These are phyloP conservation scores for Colletotrichum aenigma DNA, from an alignment of 2,329 filamentous ascomycete genomes.

Conservation along the genomic window DNA sequence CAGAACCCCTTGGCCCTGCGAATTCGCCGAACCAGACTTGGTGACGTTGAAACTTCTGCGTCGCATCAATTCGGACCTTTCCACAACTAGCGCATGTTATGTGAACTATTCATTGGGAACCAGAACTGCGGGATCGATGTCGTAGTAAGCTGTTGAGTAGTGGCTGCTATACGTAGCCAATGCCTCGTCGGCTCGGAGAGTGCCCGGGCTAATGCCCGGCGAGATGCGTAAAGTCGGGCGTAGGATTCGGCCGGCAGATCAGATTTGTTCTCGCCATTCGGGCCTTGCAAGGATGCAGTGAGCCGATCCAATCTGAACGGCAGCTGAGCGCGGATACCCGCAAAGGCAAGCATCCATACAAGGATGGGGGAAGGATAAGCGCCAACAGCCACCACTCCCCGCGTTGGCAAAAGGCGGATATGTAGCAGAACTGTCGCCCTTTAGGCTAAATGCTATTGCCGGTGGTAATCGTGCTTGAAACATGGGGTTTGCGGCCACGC, in stretches of 20 bases:
- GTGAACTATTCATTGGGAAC: no score
- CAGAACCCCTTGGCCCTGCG: no score
- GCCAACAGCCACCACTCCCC: neutral
- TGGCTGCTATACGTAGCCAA: neutral
- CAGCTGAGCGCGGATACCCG: neutral
- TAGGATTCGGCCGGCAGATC: neutral
- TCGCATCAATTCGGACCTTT: no score
- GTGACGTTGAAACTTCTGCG: no score
- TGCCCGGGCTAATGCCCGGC: neutral
- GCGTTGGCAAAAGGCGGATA: conserved; percentile 1
- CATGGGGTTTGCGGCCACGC: neutral
- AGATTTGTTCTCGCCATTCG: neutral
- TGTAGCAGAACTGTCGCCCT: neutral
- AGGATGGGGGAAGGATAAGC: neutral
- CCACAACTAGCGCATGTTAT: no score
- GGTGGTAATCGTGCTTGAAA: neutral
- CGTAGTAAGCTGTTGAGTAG: neutral
- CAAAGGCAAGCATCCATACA: neutral
- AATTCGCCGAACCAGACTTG: no score
- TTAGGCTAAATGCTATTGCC: conserved; percentile 19
- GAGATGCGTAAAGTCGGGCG: neutral
- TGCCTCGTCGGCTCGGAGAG: neutral
- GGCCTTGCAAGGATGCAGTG: neutral
- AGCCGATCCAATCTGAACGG: neutral
- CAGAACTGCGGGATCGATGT: fast-evolving